Percentiles rank a stretch among this genome's conserved stretches.
phyloP scores from a whole-genome alignment of 441 rosid species.

The Populus tomentosa region DNA sequence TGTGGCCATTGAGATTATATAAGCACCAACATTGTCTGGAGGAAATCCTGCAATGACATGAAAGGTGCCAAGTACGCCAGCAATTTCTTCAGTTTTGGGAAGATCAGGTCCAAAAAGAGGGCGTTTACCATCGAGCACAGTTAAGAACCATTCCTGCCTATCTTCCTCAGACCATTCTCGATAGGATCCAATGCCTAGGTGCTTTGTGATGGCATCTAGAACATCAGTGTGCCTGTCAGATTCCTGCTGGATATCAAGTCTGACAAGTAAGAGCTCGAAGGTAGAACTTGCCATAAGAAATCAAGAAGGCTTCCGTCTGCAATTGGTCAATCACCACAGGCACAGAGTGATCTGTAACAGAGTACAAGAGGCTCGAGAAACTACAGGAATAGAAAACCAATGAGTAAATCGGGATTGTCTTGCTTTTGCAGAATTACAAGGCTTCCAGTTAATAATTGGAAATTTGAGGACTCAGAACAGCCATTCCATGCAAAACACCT shows the following conservation, averaged over 20 bases:
- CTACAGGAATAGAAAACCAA: slow-evolving; percentile 28
- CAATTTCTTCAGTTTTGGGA: slow-evolving; percentile 89
- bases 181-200: slow-evolving; percentile 79
- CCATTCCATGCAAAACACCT: no score
- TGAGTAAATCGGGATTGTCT: slow-evolving; percentile 5
- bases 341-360: slow-evolving; percentile 78
- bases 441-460: no score
- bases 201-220: slow-evolving; percentile 77
- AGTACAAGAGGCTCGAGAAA: slow-evolving; percentile 96
- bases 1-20: slow-evolving; percentile 96
- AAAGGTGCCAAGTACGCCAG: slow-evolving; percentile 80
- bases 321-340: slow-evolving; percentile 81
- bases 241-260: slow-evolving; percentile 93
- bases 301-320: slow-evolving; percentile 98
- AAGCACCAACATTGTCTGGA: slow-evolving; percentile 80
- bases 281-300: slow-evolving; percentile 94
- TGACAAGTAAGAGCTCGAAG: slow-evolving; percentile 88
- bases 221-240: slow-evolving; percentile 95
- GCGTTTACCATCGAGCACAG: slow-evolving; percentile 84
- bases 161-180: slow-evolving; percentile 85
- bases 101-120: slow-evolving; percentile 91
- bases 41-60: slow-evolving; percentile 88
- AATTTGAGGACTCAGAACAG: no score
- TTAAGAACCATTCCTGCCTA: slow-evolving; percentile 86
- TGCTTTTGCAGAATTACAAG: background rate